A percentile compares a stretch with the other conserved stretches of the same genome.
These are phyloP conservation scores for Danielia reshetovae DNA, from an alignment of 805 yeast genomes.

Conservation along the genomic window DNA sequence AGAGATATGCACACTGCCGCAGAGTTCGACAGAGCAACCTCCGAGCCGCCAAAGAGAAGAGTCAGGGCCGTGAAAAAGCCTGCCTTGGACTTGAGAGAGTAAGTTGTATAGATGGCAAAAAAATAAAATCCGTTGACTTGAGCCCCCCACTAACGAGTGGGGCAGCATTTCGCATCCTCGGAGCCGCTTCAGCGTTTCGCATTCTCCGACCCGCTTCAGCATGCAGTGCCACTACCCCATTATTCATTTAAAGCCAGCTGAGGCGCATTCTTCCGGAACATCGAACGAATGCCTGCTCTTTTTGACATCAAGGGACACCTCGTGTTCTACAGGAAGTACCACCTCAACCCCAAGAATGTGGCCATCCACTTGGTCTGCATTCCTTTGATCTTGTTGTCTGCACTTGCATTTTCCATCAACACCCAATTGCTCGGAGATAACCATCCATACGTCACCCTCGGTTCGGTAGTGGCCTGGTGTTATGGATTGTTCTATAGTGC, in stretches of 20 bases:
- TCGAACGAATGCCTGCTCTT: slow-evolving; percentile 34
- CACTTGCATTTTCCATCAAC: slow-evolving; percentile 29
- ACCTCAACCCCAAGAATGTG: slow-evolving; percentile 56
- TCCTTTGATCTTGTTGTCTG: slow-evolving; percentile 65
- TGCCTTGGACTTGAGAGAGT: slow-evolving; percentile 46
- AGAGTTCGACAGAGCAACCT: slow-evolving; percentile 41
- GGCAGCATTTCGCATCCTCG: no score
- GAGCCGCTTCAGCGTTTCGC: not conserved
- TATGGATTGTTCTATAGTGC: slow-evolving; percentile 58
- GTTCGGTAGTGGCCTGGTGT: slow-evolving; percentile 40
- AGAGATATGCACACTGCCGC: slow-evolving; percentile 65
- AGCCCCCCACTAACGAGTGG: no score
- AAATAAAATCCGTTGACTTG: no score
- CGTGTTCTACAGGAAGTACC: slow-evolving; percentile 30
- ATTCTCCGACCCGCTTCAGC: not conserved
- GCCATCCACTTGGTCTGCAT: slow-evolving; percentile 74
- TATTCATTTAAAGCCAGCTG: no score
- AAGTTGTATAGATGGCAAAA: slow-evolving; percentile 6
- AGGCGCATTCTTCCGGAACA: no score
- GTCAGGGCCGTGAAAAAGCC: slow-evolving; percentile 50
- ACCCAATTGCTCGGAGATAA: slow-evolving; percentile 14
- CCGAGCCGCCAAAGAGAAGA: slow-evolving; percentile 34
- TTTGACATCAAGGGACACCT: slow-evolving; percentile 36
- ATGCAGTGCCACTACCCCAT: no score
- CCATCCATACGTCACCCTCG: slow-evolving; percentile 40